phyloP scores from a whole-genome alignment of 2,329 filamentous ascomycete genomes.

The Hypocreales sp. region DNA sequence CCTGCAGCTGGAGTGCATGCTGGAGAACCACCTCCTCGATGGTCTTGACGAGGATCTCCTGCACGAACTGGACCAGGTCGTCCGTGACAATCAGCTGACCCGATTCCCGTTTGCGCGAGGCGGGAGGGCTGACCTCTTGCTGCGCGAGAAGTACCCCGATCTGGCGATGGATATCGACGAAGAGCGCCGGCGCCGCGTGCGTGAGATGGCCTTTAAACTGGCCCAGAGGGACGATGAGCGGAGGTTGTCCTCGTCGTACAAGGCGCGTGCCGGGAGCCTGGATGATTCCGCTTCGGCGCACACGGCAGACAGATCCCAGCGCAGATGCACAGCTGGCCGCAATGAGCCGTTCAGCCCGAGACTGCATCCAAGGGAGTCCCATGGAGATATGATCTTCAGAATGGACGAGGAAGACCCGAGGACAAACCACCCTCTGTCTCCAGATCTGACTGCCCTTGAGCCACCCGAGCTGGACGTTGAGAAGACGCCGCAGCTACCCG shows the following conservation, averaged over 20 bases:
- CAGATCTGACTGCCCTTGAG: constrained; percentile 6
- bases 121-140: constrained; percentile 49
- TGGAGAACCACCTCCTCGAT: constrained; percentile 79
- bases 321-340: constrained; percentile 26
- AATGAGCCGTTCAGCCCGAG: constrained; percentile 50
- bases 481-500: constrained; percentile 13
- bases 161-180: constrained; percentile 51
- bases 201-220: constrained; percentile 57
- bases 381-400: constrained; percentile 72
- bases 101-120: constrained; percentile 65
- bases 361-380: constrained; percentile 52
- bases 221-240: constrained; percentile 50
- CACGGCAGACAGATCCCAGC: constrained; percentile 27
- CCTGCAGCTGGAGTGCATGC: constrained; percentile 76
- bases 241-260: constrained; percentile 44
- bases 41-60: constrained; percentile 77
- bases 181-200: constrained; percentile 53
- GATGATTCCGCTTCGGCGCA: constrained; percentile 39
- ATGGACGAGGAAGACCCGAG: constrained; percentile 66
- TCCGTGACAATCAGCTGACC: constrained; percentile 68
- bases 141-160: constrained; percentile 50
- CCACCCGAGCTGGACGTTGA: constrained; percentile 11
- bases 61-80: constrained; percentile 61
- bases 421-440: constrained; percentile 13
- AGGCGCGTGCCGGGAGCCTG: constrained; percentile 42